Conservation (phyloP, 1,139 yeast species). For the Zygoascus hellenicus region DNA sequence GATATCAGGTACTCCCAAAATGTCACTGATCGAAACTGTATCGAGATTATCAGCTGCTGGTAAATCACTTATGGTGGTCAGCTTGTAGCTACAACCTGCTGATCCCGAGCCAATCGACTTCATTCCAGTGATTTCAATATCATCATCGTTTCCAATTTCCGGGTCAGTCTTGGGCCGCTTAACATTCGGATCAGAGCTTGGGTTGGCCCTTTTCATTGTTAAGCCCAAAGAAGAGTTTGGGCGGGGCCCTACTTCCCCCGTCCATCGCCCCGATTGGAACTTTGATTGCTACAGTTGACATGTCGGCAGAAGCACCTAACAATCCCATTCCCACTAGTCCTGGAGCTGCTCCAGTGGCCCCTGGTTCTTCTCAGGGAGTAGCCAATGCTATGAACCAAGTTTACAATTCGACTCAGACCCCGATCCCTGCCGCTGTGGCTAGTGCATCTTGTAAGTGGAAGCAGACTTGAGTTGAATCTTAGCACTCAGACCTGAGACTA, state of each 20-base stretch:
- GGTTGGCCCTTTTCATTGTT: too few species aligned
- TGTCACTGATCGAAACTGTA: constrained; percentile 18
- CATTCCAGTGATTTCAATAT: not conserved
- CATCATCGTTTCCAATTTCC: constrained; percentile 2
- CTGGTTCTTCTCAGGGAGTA: not conserved
- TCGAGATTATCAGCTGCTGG: constrained; percentile 19
- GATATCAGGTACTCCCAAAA: constrained; percentile 17
- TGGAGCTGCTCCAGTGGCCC: not conserved
- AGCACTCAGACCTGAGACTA: not conserved
- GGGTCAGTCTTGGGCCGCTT: not conserved
- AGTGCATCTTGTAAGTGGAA: constrained; percentile 22
- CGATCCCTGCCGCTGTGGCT: constrained; percentile 26
- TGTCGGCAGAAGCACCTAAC: not conserved
- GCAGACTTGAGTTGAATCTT: not conserved
- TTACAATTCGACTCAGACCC: constrained; percentile 24
- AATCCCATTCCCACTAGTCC: not conserved
- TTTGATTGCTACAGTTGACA: not conserved
- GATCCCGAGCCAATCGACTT: not conserved
- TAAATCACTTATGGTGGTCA: constrained; percentile 16
- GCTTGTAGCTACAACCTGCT: constrained; percentile 1
- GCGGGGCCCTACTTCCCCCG: constrained; percentile 5
- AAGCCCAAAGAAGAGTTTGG: too few species aligned
- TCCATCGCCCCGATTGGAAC: too few species aligned
- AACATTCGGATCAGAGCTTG: not conserved
- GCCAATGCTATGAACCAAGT: constrained; percentile 8